A percentile compares a stretch with the other conserved stretches of the same genome.
phyloP scores from a whole-genome alignment of 768 basidiomycete genomes.

The Phlebiopsis flavidoalba region DNA sequence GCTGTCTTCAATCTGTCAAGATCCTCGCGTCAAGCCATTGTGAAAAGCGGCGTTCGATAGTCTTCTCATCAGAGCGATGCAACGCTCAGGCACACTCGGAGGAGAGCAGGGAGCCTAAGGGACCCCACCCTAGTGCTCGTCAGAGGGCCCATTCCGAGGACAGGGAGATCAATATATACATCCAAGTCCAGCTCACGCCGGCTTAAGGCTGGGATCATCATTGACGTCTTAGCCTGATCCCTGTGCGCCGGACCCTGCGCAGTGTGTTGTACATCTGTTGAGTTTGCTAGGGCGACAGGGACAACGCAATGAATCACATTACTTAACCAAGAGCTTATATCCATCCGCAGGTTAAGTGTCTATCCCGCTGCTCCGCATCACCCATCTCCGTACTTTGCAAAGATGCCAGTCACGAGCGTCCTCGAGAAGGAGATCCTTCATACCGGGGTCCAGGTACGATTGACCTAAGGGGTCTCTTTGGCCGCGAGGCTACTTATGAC shows the following conservation, averaged over 20 bases:
- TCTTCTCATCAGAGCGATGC: slow-evolving; percentile 73
- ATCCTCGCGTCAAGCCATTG: slow-evolving; percentile 28
- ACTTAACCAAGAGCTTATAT: slow-evolving; percentile 58
- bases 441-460: slow-evolving; percentile 68
- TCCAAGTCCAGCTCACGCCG: slow-evolving; percentile 72
- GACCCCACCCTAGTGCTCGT: slow-evolving; percentile 59
- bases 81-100: slow-evolving; percentile 60
- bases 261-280: slow-evolving; percentile 3
- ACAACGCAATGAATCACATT: no score
- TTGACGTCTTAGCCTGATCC: slow-evolving; percentile 76
- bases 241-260: slow-evolving; percentile 61
- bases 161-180: slow-evolving; percentile 68
- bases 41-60: slow-evolving; percentile 79
- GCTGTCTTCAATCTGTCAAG: background rate
- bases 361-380: slow-evolving; percentile 68
- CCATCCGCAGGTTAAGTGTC: slow-evolving; percentile 82
- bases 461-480: slow-evolving; percentile 61
- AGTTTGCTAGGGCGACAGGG: background rate
- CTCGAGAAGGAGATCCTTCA: slow-evolving; percentile 57
- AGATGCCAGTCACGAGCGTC: slow-evolving; percentile 73
- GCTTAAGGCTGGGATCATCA: slow-evolving; percentile 74
- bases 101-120: slow-evolving; percentile 49
- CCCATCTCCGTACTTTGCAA: slow-evolving; percentile 65
- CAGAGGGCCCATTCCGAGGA: slow-evolving; percentile 56
- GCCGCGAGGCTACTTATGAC: slow-evolving; percentile 47